Conservation (phyloP, 2,329 filamentous ascomycete genomes). For the Aspergillus sp. region DNA sequence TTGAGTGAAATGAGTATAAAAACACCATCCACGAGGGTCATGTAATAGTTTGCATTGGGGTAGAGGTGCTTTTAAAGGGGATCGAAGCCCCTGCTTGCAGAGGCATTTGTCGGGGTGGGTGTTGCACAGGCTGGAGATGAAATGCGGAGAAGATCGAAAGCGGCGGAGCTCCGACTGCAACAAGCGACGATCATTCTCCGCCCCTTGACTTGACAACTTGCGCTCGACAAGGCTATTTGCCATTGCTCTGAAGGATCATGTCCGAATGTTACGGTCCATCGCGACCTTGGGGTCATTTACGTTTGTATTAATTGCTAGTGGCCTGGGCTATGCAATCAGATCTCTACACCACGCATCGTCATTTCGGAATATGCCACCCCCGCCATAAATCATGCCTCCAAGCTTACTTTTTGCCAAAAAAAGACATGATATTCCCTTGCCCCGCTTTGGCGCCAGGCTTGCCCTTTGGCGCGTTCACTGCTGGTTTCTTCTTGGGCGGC, state of each 20-base stretch:
- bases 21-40: not conserved
- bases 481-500: constrained; percentile 48
- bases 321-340: not conserved
- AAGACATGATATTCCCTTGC: constrained; percentile 82
- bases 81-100: not conserved
- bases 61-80: not conserved
- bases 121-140: constrained; percentile 4
- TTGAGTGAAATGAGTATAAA: not conserved
- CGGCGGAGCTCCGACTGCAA: not conserved
- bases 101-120: not conserved
- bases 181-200: not conserved
- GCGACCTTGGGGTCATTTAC: not conserved
- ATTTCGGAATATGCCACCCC: not conserved
- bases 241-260: not conserved
- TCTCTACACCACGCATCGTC: not conserved
- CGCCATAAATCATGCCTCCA: not conserved
- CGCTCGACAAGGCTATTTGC: not conserved
- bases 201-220: not conserved
- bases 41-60: constrained; percentile 1
- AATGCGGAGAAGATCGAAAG: constrained; percentile 5
- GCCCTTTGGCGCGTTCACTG: constrained; percentile 48
- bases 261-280: not conserved
- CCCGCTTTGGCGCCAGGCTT: constrained; percentile 58
- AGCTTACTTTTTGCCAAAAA: constrained; percentile 76
- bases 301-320: not conserved